These are phyloP conservation scores for Deakozyma indianensis DNA, from an alignment of 805 yeast genomes.

Conservation along the genomic window DNA sequence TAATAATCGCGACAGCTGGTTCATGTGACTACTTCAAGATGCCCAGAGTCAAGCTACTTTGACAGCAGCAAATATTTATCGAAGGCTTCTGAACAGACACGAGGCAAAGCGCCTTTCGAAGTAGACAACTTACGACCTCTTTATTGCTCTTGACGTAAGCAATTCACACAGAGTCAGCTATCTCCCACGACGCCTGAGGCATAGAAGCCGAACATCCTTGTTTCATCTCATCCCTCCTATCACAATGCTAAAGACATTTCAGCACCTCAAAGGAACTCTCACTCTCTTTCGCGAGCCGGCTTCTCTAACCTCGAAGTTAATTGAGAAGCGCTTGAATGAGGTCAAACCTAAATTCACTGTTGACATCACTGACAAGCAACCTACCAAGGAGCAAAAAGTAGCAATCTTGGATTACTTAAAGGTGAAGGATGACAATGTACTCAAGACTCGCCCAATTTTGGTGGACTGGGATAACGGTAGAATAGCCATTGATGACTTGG, in stretches of 20 bases:
- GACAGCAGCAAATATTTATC: too few species aligned
- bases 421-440: constrained; percentile 13
- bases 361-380: constrained; percentile 17
- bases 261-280: background rate
- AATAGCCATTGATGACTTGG: constrained; percentile 35
- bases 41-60: too few species aligned
- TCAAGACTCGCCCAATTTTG: constrained; percentile 27
- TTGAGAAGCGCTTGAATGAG: background rate
- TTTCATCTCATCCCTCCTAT: background rate
- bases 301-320: background rate
- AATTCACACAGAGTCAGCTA: too few species aligned
- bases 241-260: background rate
- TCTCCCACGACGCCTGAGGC: too few species aligned
- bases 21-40: too few species aligned
- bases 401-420: constrained; percentile 8
- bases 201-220: background rate
- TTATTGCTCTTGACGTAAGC: too few species aligned
- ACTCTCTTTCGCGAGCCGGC: background rate
- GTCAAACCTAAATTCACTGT: constrained; percentile 15
- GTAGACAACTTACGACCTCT: too few species aligned
- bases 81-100: too few species aligned
- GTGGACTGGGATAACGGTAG: constrained; percentile 50
- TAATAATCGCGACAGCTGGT: too few species aligned
- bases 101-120: too few species aligned
- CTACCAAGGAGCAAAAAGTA: constrained; percentile 17